Conservation (phyloP, 2,329 filamentous ascomycete species). For the Colletotrichum filicis region DNA sequence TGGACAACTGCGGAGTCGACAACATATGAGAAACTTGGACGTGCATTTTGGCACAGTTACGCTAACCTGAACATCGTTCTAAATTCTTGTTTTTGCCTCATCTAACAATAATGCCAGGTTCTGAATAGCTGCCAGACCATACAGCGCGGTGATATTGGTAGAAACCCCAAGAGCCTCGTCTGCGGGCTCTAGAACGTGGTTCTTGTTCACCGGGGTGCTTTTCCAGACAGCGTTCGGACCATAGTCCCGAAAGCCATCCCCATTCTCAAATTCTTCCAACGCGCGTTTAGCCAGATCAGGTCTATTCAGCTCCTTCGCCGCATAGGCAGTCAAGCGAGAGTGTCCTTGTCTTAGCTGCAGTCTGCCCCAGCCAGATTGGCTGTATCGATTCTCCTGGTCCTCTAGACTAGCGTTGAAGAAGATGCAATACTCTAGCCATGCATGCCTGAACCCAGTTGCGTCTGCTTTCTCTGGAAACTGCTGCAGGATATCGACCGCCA, state of each 20-base stretch:
- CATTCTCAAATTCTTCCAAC: background rate
- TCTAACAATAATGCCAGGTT: background rate
- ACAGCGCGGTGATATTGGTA: background rate
- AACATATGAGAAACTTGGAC: background rate
- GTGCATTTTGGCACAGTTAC: background rate
- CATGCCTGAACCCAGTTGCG: background rate
- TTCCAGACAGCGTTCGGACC: background rate
- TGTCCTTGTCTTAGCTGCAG: background rate
- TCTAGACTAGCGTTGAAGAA: background rate
- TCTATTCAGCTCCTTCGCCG: background rate
- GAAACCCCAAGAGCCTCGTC: background rate
- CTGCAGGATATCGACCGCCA: slow-evolving; percentile 56
- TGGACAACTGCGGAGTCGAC: background rate
- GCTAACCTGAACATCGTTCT: background rate
- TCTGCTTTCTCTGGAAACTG: background rate
- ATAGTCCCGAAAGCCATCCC: background rate
- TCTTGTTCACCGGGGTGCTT: background rate
- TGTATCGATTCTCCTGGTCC: background rate
- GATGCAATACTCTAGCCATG: background rate
- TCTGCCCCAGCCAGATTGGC: background rate
- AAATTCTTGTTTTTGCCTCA: background rate
- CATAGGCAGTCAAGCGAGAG: background rate
- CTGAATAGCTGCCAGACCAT: background rate
- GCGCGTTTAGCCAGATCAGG: background rate
- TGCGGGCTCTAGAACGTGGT: background rate